Evolutionary conservation across 2,329 filamentous ascomycete genomes (phyloP).

Genomic region (Aspergillus pseudoterreus): DNA sequence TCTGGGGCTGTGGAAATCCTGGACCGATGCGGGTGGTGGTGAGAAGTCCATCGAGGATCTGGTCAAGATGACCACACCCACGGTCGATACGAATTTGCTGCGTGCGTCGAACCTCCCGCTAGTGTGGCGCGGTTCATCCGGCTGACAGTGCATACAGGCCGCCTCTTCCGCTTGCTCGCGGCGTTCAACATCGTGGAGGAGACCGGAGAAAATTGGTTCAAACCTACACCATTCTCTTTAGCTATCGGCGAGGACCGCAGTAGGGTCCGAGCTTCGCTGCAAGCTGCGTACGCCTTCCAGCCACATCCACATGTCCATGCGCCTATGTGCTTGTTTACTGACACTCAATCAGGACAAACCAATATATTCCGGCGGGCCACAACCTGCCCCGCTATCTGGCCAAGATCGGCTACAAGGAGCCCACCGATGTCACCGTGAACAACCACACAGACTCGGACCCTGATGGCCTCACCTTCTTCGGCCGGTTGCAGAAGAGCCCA

Average conservation of each 20-base stretch:
- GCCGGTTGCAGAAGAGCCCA: conserved; percentile 26
- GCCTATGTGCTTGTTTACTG: background rate
- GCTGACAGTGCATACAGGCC: conserved; percentile 12
- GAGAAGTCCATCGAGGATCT: conserved; percentile 27
- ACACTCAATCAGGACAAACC: conserved; percentile 21
- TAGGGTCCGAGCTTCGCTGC: conserved; percentile 26
- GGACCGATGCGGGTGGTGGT: conserved; percentile 24
- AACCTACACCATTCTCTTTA: conserved; percentile 29
- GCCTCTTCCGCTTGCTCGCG: conserved; percentile 27
- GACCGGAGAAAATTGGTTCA: conserved; percentile 25
- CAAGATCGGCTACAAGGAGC: conserved; percentile 32
- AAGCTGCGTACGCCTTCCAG: conserved; percentile 24
- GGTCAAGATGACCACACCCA: conserved; percentile 20
- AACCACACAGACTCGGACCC: conserved; percentile 20
- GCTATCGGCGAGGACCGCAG: conserved; percentile 30
- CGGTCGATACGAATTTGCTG: conserved; percentile 26
- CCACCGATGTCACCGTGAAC: conserved; percentile 22
- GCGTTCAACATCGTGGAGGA: conserved; percentile 32
- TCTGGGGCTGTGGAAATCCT: conserved; percentile 29
- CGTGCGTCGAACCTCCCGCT: conserved; percentile 12
- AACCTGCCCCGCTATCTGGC: conserved; percentile 33
- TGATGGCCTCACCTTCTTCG: conserved; percentile 26
- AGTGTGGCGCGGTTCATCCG: background rate
- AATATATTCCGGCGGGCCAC: conserved; percentile 26
- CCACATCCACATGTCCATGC: background rate